Evolutionary conservation across 1,284 basidiomycete genomes (phyloP), one percentile per base, ranked within the genome.

Genomic region (Caloboletus firmus): DNA sequence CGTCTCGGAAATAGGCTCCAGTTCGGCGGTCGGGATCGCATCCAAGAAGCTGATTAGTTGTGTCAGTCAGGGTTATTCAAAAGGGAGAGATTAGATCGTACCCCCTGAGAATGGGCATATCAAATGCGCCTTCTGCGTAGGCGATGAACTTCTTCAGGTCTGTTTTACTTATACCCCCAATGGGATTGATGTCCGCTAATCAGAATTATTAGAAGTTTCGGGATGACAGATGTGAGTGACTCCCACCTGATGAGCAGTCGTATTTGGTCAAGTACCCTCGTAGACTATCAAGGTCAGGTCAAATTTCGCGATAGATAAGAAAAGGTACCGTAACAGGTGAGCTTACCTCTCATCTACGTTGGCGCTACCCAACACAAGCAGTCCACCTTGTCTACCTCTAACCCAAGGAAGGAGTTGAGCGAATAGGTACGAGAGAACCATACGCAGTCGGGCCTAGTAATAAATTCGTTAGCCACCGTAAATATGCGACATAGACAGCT

Each of bases 251-350:
- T 5, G 90, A 92, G 61, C 85, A 95, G 72, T 99, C 97, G 70
- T 99, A 99, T 76, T 99, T 99, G 1, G 97, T 99, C 58, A 98
- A 76, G 71, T 99, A 99, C 4, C 97, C 97, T 55, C 97, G 85
- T 55, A 99, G 79, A 74, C 93, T 94, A 54, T 39, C 22, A 7
- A 40, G 11, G 12, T 42, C 45, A 10, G 39, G 34, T 61, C 34
- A 51, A 20, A 30, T 45, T 10, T 26, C 28, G 22, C 43, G n/a
- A 18, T n/a, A 24, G 17, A 35, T 24, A 15, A 34, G 24, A 18
- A 24, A 30, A 49, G 9, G 15, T 36, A 34, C 18, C 12, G 58
- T 70, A 24, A 18, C 31, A 50, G 12, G 13, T 32, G 26, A 11
- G 58, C 71, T 36, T 55, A 89, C 89, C 91, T 95, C 76, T 99